phyloP scores from a whole-genome alignment of 2,329 filamentous ascomycete species.

The Berkeleyomyces basicola region DNA sequence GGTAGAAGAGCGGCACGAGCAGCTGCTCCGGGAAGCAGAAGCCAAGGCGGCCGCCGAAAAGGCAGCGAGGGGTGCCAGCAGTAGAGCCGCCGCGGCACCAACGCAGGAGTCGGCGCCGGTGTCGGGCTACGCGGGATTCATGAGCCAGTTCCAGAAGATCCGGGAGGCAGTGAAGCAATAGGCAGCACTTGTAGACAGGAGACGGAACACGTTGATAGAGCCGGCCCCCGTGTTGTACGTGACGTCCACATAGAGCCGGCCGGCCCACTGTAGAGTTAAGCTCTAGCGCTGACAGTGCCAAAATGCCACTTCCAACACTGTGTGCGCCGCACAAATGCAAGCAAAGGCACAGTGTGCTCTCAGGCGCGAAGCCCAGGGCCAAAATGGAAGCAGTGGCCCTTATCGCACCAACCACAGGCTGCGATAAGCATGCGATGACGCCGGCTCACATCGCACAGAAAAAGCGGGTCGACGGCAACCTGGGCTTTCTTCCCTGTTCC shows the following conservation, averaged over 20 bases:
- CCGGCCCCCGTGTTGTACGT: too few relatives aligned
- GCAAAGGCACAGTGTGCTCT: neutral
- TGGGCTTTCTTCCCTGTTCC: neutral
- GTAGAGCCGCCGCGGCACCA: constrained; percentile 17
- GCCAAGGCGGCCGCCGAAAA: constrained; percentile 23
- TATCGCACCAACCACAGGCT: constrained; percentile 1
- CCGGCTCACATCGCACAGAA: constrained; percentile 1
- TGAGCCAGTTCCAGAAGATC: constrained; percentile 46
- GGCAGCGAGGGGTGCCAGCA: constrained; percentile 20
- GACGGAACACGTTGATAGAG: too few relatives aligned
- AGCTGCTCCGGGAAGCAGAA: constrained; percentile 36
- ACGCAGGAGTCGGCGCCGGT: constrained; percentile 27
- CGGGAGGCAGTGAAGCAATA: constrained; percentile 29
- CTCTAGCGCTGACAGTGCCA: too few relatives aligned
- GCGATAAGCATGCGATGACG: constrained; percentile 6
- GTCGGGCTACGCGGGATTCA: constrained; percentile 33
- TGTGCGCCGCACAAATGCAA: neutral
- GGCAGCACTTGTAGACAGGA: constrained; percentile 15
- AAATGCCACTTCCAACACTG: neutral
- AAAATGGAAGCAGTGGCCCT: neutral
- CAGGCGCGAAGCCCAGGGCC: neutral
- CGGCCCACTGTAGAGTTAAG: too few relatives aligned
- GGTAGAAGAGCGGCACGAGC: constrained; percentile 57
- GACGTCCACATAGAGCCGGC: too few relatives aligned
- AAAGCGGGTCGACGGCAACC: neutral